Evolutionary conservation across 139 green algal species (phyloP), one percentile per base, ranked within the genome.

Genomic region (Volvox africanus): DNA sequence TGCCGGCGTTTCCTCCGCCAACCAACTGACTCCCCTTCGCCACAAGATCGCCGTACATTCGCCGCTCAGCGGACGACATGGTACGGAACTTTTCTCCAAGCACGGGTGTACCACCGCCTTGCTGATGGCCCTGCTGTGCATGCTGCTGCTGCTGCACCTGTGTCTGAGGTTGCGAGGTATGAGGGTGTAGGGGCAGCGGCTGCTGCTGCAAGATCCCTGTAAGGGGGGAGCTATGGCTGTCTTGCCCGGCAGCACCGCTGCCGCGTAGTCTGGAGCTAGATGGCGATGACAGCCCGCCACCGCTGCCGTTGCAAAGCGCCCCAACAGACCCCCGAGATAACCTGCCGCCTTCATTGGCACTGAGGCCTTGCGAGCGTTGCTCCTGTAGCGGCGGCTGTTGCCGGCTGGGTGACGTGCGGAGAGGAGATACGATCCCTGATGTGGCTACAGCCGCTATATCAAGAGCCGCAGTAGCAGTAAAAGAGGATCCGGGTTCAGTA

Each of bases 61-160:
- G 85, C 37, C 69, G 69, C n/a, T 89, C 85, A 14, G 85, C 85
- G 13, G 85, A 61, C 0, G 85, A 89, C 85, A 89, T 89, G 37
- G 85, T 89, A 20, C 69, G 65, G 36, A 82, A 89, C 69, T 82
- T 89, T 1, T 32, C 36, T 0, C 18, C 28, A 2, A 26, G 67
- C 20, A 32, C 17, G 14, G 3, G 24, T 71, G 69, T 17, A 19
- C 33, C 69, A 68, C 9, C 44, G 9, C 44, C 44, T 55, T 55
- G 44, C 44, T 55, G 44, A 55, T 55, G 44, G 44, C 44, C 44
- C 44, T 55, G 44, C 44, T 55, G 44, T 55, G 44, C 44, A 5
- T 55, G 44, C 44, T 55, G 44, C 44, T 55, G 44, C 44, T 14
- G 44, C 44, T 55, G 44, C 44, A 55, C 44, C 44, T 55, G 44